Evolutionary conservation across 2,329 filamentous ascomycete genomes (phyloP).

Genomic region (Chrysoporthe puriensis): DNA sequence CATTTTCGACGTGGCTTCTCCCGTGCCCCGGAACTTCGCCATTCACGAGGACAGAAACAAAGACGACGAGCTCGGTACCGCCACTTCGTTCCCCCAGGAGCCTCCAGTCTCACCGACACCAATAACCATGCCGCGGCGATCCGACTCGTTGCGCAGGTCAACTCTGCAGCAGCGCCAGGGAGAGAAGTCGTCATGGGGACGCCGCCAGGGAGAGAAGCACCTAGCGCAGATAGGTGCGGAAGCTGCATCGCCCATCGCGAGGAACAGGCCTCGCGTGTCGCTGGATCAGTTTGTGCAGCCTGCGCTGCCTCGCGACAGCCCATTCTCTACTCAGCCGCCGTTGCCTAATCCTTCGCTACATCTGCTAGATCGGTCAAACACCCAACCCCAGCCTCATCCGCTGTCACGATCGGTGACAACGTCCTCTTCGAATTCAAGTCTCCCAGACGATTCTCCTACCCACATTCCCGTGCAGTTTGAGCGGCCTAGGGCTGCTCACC

Average conservation of each 20-base stretch:
- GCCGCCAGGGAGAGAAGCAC: slow-evolving; percentile 61
- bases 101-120: slow-evolving; percentile 49
- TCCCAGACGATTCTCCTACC: slow-evolving; percentile 73
- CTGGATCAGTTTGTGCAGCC: slow-evolving; percentile 77
- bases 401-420: slow-evolving; percentile 85
- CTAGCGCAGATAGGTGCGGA: slow-evolving; percentile 57
- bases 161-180: slow-evolving; percentile 84
- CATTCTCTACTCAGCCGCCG: slow-evolving; percentile 61
- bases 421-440: slow-evolving; percentile 80
- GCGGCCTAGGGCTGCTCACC: slow-evolving; percentile 47
- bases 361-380: slow-evolving; percentile 47
- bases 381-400: slow-evolving; percentile 68
- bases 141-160: slow-evolving; percentile 80
- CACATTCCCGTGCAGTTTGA: slow-evolving; percentile 62
- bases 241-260: slow-evolving; percentile 57
- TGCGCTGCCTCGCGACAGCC: slow-evolving; percentile 59
- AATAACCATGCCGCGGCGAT: slow-evolving; percentile 65
- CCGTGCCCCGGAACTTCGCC: slow-evolving; percentile 51
- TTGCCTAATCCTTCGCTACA: slow-evolving; percentile 59
- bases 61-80: slow-evolving; percentile 58
- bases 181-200: slow-evolving; percentile 67
- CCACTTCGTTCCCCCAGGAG: slow-evolving; percentile 43
- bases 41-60: slow-evolving; percentile 45
- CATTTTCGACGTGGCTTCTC: slow-evolving; percentile 69
- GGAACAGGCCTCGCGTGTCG: slow-evolving; percentile 73